These are phyloP conservation scores for Paracorniculantispora psalliotae DNA, from an alignment of 2,329 filamentous ascomycete genomes.

Conservation along the genomic window DNA sequence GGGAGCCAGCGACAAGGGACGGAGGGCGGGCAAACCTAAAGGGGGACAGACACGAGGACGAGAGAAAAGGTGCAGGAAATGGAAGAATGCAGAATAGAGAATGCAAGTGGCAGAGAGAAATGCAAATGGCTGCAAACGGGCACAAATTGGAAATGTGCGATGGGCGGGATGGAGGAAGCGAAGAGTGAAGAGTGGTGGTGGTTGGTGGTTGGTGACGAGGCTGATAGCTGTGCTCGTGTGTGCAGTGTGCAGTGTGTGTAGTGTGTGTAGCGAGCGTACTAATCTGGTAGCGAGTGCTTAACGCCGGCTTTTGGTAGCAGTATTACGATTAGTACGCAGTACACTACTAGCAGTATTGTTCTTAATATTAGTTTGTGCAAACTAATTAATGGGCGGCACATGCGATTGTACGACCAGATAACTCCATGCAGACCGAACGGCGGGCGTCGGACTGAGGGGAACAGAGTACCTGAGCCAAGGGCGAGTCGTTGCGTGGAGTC, in stretches of 20 bases:
- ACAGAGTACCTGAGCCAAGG: not conserved
- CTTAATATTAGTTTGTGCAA: too few species aligned
- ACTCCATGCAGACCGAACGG: not conserved
- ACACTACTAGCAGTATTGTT: too few species aligned
- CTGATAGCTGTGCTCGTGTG: not conserved
- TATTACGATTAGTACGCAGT: too few species aligned
- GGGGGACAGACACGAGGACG: not conserved
- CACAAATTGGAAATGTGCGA: not conserved
- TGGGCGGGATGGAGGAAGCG: not conserved
- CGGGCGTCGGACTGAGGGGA: constrained; percentile 6
- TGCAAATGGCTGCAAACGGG: too few species aligned
- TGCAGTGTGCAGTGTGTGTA: not conserved
- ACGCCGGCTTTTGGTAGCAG: not conserved
- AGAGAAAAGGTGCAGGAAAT: not conserved
- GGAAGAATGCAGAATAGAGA: not conserved
- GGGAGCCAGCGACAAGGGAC: constrained; percentile 8
- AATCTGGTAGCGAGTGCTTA: too few species aligned
- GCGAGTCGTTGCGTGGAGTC: not conserved
- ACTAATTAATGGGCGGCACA: too few species aligned
- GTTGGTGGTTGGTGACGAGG: not conserved
- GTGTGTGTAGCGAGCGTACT: not conserved
- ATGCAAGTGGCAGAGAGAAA: too few species aligned
- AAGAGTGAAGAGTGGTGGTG: not conserved
- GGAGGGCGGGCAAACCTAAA: constrained; percentile 4
- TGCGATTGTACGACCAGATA: not conserved